These are phyloP conservation scores for Starmerella apicola DNA, from an alignment of 805 yeast genomes.

Conservation along the genomic window DNA sequence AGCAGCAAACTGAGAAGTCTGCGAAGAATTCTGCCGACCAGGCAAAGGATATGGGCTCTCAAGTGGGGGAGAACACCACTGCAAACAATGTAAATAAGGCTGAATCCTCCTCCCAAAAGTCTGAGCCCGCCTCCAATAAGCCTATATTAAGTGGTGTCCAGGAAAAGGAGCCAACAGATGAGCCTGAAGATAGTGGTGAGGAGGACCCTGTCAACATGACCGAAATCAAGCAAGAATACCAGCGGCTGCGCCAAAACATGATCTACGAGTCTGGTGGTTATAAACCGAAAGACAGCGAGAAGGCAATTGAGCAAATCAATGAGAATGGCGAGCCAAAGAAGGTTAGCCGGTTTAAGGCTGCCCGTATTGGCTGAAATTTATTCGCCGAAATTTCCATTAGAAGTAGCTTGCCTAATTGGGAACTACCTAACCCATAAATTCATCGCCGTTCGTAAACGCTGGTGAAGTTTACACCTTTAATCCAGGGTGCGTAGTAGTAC, in stretches of 20 bases:
- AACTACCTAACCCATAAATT: no score
- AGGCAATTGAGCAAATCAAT: slow-evolving; percentile 57
- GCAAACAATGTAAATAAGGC: neutral
- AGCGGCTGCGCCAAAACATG: slow-evolving; percentile 38
- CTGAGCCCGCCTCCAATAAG: neutral
- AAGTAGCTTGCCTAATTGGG: no score
- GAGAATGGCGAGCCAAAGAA: slow-evolving; percentile 46
- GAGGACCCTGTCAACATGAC: slow-evolving; percentile 16
- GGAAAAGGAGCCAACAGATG: slow-evolving; percentile 8
- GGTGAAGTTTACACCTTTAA: no score
- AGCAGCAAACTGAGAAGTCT: slow-evolving; percentile 2
- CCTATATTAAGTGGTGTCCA: slow-evolving; percentile 12
- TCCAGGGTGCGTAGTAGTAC: no score
- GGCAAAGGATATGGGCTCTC: neutral
- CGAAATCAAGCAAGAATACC: slow-evolving; percentile 38
- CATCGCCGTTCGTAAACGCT: no score
- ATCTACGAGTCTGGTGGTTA: slow-evolving; percentile 41
- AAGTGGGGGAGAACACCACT: neutral
- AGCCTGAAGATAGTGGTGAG: slow-evolving; percentile 1
- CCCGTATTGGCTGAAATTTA: slow-evolving; percentile 22
- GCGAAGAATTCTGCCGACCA: neutral
- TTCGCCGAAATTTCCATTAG: neutral
- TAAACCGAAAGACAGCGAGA: slow-evolving; percentile 35
- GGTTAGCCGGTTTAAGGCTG: slow-evolving; percentile 58
- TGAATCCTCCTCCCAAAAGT: neutral